Base-by-base conservation (phyloP, 331 rosid genomes). In the Prunus yedoensis region DNA sequence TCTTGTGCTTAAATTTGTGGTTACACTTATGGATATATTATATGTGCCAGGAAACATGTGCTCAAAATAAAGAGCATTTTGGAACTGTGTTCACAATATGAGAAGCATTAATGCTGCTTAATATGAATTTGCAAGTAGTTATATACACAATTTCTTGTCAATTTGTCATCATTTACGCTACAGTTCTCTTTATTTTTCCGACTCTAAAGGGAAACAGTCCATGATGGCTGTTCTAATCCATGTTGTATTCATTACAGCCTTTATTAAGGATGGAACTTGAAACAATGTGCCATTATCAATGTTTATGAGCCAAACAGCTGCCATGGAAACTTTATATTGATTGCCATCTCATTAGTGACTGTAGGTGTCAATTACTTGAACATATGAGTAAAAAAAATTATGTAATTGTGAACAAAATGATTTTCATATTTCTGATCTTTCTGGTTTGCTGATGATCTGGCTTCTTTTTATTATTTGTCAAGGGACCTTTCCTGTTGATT, bases 121-220 rank as follows among this genome's bases (percentile, higher is more conserved):
- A 27, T 68, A 57, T 73, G 77, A 46, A 68, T 45, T 60, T 46
- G 14, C 12, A 1, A 25, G 77, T 73, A 10, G 58, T 21, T 14
- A 10, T 57, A 9, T 20, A 46, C 17, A 23, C 38, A 15, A 68
- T 68, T 67, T 68, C 73, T 68, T 68, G 54, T 72, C 76, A 9
- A 57, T 13, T 54, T 41, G 2, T 72, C 77, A 10, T 57, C 16
- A 28, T 73, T 23, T 45, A 21, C 20, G 6, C 51, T 27, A 73
- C 43, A 57, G 8, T 30, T 25, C 45, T 25, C 12, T 21, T 43
- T 21, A 7, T 2, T 54, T 23, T 16, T 8, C 38, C 45, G 16
- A 1, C 5, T 4, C 15, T 25, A 10, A 35, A 11, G 35, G 75
- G 12, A 23, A 49, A 63, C 25, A 38, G 46, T 57, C n/a, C 23